Base-by-base conservation (phyloP, 2,329 filamentous ascomycete species). In the Tolypocladium pustulatum region DNA sequence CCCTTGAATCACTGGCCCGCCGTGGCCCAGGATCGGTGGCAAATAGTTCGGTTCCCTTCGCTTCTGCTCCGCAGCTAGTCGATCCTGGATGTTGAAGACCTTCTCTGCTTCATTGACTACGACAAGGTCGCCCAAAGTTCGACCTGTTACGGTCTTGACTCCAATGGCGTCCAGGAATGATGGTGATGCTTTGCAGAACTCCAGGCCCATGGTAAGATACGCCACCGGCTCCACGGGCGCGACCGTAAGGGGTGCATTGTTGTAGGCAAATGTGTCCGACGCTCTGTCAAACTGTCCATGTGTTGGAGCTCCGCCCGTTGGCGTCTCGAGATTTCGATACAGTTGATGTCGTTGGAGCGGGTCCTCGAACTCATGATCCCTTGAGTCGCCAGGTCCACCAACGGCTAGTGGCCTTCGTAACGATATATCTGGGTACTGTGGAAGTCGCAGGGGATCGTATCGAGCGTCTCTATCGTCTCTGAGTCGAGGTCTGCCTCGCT, bases 401-500 rank as follows among this genome's bases (percentile, higher is more conserved):
- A 81, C 71, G 54, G 77, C 80, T 34, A 81, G 62, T 13, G 81
- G 80, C 61, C 81, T 75, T 64, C 80, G 78, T 62, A 72, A 69
- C 36, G 72, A 70, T 57, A 73, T 69, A 65, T 82, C 81, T 59
- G 75, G 69, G 13, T 74, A 71, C 61, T 76, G 75, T 53, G 76
- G 71, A 60, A 76, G 78, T 59, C 79, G 76, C 3, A 76, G 69
- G 20, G 75, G 69, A 60, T 86, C 84, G 65, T 81, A 85, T 62
- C 83, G 78, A 55, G 79, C 68, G 62, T 87, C 83, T 65, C 82
- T 77, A 60, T 90, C 87, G 68, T 93, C 89, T 65, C 89, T 83
- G 64, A 94, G 76, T 63, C 90, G 81, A 60, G 90, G 90, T 55
- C 90, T 81, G 49, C 90, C 90, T 65, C 90, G 79, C 71, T 93